Base-by-base conservation (phyloP, 2,329 filamentous ascomycete genomes). In the Alternaria alternata region DNA sequence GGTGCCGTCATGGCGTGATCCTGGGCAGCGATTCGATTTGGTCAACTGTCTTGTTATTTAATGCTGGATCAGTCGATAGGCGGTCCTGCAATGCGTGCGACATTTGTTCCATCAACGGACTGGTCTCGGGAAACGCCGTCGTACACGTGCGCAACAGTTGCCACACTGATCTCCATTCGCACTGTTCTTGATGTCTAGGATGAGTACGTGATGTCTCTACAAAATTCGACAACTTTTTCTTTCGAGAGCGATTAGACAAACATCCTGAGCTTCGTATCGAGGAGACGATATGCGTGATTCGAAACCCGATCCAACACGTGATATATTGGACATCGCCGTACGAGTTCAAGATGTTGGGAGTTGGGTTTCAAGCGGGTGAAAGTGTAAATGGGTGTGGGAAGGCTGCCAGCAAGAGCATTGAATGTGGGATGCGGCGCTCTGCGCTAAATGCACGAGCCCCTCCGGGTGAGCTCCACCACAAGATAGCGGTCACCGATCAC, bases 361-460 rank as follows among this genome's bases (percentile, higher is more conserved):
- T 24, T 34, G 20, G 39, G 22, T 14, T 28, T 36, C 20, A 26
- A 16, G 20, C 9, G 51, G 22, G 30, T 28, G 20, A 20, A 26
- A 28, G 28, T 44, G 22, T 16, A 36, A 36, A 18, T 22, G 20
- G 20, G 11, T 36, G 41, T 34, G 41, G 51, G 32, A 34, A 46
- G 30, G 51, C 12, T 38, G 30, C 32, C 16, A 36, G 39, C 28
- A 44, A 46, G 32, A 32, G 39, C 34, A 26, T 14, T 18, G 16
- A 36, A 36, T 12, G 14, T 11, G 32, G 32, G 6, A 36, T 16
- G 32, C 14, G 24, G 41, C 22, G 16, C 38, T 46, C 8, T 38
- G 41, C 51, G 39, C 51, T 46, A 54, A 34, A 3, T 32, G 51
- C 51, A 54, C 41, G 16, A 11, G 51, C 51, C 51, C 32, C 22